phyloP scores from a whole-genome alignment of 1,284 basidiomycete genomes.

The Ceratobasidium sp. region DNA sequence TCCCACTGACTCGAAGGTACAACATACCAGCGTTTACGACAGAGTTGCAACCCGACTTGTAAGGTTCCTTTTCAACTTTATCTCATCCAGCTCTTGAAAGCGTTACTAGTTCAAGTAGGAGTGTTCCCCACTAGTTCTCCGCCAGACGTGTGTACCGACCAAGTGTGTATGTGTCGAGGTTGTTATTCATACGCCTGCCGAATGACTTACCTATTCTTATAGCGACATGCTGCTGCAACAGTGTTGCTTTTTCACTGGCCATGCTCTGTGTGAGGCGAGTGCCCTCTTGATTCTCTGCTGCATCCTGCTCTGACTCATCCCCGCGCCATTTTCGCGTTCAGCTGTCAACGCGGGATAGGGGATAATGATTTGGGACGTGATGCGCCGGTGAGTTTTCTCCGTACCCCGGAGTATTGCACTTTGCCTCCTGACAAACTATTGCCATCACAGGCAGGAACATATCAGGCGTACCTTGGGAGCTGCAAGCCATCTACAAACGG shows the following conservation, averaged over 20 bases:
- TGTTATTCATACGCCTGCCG: no score
- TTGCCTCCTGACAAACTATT: not conserved
- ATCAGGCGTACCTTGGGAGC: not conserved
- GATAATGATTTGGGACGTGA: constrained; percentile 1
- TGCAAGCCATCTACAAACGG: not conserved
- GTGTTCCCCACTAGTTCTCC: not conserved
- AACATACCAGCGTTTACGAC: constrained; percentile 7
- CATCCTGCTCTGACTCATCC: not conserved
- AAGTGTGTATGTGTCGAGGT: not conserved
- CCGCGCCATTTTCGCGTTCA: not conserved
- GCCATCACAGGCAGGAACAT: not conserved
- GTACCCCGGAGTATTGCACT: no score
- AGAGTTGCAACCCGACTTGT: constrained; percentile 9
- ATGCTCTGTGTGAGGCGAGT: constrained; percentile 16
- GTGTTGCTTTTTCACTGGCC: constrained; percentile 12
- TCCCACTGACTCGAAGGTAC: not conserved
- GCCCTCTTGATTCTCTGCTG: not conserved
- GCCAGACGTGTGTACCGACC: constrained; percentile 6
- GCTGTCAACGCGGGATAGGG: constrained; percentile 12
- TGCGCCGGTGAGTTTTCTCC: constrained; percentile 13
- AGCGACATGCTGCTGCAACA: constrained; percentile 24
- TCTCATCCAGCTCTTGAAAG: not conserved
- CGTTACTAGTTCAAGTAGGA: not conserved
- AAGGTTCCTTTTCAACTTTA: not conserved
- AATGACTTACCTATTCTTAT: not conserved